phyloP scores from a whole-genome alignment of 202 grass and related monocot genomes.

The Schoenoplectus triqueter region DNA sequence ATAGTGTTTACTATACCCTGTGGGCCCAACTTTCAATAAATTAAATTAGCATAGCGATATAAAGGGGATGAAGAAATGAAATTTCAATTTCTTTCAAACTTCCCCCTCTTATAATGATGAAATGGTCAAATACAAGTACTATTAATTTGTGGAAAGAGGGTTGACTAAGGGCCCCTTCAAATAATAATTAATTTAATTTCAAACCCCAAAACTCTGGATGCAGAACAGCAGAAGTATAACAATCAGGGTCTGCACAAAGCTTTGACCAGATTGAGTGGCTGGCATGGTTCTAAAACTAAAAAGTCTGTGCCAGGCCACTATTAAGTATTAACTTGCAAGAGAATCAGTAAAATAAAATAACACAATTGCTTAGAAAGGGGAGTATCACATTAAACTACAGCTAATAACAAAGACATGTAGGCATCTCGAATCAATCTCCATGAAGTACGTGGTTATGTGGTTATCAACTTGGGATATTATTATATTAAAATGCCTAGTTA shows the following conservation, averaged over 20 bases:
- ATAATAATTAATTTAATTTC: neutral
- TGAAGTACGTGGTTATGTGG: neutral
- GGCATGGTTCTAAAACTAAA: neutral
- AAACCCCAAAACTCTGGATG: neutral
- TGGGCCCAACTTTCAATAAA: neutral
- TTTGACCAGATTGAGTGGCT: neutral
- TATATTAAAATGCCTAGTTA: neutral
- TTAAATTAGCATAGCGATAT: neutral
- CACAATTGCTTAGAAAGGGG: neutral
- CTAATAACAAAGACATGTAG: neutral
- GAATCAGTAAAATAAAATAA: neutral
- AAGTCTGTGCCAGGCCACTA: neutral
- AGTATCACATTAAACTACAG: neutral
- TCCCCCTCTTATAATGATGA: neutral
- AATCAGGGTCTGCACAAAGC: neutral
- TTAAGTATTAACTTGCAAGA: constrained; percentile 4
- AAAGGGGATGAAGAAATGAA: neutral
- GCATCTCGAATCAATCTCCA: neutral
- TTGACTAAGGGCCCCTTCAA: neutral
- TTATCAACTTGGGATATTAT: neutral
- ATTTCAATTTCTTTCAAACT: neutral
- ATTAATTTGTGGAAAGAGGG: neutral
- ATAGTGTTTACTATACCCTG: neutral
- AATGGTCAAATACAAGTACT: neutral
- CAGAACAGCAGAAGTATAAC: neutral